Evolutionary conservation across 129 eudicot genomes (phyloP), one percentile per base, ranked within the genome.

Genomic region (Centrapalus pauciflorus): DNA sequence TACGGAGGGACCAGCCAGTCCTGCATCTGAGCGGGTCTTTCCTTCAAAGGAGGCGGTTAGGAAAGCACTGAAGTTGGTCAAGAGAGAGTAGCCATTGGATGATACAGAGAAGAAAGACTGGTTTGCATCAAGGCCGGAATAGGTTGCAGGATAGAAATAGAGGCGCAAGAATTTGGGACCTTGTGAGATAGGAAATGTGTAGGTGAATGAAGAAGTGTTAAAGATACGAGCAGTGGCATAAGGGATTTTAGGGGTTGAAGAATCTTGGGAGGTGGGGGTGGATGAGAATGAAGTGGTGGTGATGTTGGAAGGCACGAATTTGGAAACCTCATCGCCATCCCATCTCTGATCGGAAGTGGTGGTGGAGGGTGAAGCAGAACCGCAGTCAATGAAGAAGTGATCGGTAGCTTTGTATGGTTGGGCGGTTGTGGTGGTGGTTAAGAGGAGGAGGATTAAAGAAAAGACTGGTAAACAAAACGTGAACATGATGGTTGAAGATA

Each of bases 121-220:
- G 20, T 64, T 12, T 8, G 35, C 24, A 24, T 29, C 4, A 43
- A 34, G 40, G 75, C 0, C 25, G 35, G 79, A 66, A 52, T 77
- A 75, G 10, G 37, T 29, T 70, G 71, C 21, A 0, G 84, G 71
- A 66, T 78, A 78, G 78, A 86, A 86, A 64, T 75, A 70, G 48
- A 86, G 87, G 46, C 89, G 89, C 35, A 86, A 75, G 74, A 86
- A 77, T 64, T 78, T 86, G 2, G 76, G 82, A n/a, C 82, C 82
- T 4, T 71, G 33, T n/a, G 77, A 62, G 41, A 77, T 60, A 0
- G 74, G 80, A 52, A 86, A 71, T 0, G 43, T 19, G 71, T 86
- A 86, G 16, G 81, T 77, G 67, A 86, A 83, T 0, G 66, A 58
- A 34, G 77, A 70, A 38, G 55, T 0, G 25, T 43, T 61, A 46